These are phyloP conservation scores for Chloromonas sp. DNA, from an alignment of 163 green algal species.

Conservation along the genomic window DNA sequence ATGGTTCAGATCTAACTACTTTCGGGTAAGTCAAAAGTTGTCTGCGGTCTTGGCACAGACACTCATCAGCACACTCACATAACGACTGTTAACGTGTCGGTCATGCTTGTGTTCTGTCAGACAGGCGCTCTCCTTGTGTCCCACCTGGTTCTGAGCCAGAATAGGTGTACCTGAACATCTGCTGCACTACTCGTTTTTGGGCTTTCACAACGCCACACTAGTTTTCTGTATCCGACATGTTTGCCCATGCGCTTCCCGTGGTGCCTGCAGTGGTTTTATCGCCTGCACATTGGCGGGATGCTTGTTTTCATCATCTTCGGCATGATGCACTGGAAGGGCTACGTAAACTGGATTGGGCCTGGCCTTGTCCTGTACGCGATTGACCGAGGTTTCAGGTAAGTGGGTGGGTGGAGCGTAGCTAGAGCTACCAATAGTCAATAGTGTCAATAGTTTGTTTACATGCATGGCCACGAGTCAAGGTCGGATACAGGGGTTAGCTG, in stretches of 20 bases:
- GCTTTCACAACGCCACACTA: too few species aligned
- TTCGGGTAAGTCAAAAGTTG: neutral
- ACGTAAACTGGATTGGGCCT: constrained; percentile 10
- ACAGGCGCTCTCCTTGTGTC: too few species aligned
- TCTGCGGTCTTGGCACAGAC: too few species aligned
- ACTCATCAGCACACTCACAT: neutral
- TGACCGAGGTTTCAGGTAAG: constrained; percentile 8
- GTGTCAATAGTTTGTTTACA: too few species aligned
- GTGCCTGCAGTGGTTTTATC: constrained; percentile 7
- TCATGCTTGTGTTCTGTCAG: neutral
- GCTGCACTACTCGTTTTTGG: too few species aligned
- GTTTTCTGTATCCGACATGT: too few species aligned
- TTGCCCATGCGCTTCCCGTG: neutral
- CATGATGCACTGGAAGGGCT: constrained; percentile 15
- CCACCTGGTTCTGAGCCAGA: too few species aligned
- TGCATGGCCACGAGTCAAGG: too few species aligned
- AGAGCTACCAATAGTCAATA: too few species aligned
- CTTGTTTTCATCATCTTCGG: neutral
- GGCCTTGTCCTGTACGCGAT: constrained; percentile 9
- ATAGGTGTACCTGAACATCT: too few species aligned
- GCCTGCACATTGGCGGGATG: constrained; percentile 2
- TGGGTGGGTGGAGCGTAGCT: neutral
- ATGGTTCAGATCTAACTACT: neutral
- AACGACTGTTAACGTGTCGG: too few species aligned
- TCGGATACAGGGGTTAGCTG: too few species aligned